Evolutionary conservation across 805 yeast genomes (phyloP), one percentile per base, ranked within the genome.

Genomic region (Blastobotrys chiropterorum): DNA sequence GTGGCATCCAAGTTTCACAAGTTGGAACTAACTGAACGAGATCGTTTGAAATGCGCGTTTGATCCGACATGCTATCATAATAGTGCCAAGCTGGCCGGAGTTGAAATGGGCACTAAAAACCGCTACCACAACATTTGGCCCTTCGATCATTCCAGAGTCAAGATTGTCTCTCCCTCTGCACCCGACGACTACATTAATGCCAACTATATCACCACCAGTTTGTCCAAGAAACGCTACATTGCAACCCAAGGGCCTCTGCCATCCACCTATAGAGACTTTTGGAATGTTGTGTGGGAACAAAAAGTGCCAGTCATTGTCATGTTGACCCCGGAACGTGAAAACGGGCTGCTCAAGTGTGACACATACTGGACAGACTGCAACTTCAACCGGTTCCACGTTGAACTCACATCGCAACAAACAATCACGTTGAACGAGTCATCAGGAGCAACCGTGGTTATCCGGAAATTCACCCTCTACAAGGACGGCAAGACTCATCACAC

Each of bases 211-310:
- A 48, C 58, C 56, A 61, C 78, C 59, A 58, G 62, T 60, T 44
- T 67, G 62, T 62, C 71, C 56, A 56, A 56, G 8, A 60, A 65
- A 40, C 75, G 77, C 41, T 86, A 84, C 62, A 90, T 92, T 61
- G 98, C 97, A 0, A 83, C 97, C 1, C 99, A 92, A 63, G 99
- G 96, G 1, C 98, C 99, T 2, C 68, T 92, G 53, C 73, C 74
- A 1, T 81, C 80, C 38, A 89, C 99, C 0, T 77, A 86, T 45
- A 82, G 81, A 20, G 97, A 92, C 65, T 92, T 94, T 62, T 90
- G 94, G 85, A 80, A 83, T 54, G 81, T 90, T 55, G 75, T 88
- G 13, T 72, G 81, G 60, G 85, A 86, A 59, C 82, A 86, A 57
- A 66, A 74, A 16, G 77, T 82, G 11, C 83, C 86, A 4, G 65